phyloP scores from a whole-genome alignment of 768 basidiomycete species.

The Calocera cornea region DNA sequence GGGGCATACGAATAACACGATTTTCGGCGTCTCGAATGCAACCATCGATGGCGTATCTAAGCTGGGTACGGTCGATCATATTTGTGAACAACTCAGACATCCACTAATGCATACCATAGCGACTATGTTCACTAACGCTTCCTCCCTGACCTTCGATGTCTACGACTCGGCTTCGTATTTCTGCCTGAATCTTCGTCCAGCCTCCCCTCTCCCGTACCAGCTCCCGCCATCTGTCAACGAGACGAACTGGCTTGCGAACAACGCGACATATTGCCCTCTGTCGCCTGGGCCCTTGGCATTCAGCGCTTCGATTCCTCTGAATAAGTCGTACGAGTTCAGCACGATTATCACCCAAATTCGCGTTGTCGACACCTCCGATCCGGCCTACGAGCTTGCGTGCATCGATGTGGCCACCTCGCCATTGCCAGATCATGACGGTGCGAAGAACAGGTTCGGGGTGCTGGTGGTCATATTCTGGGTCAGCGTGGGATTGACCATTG shows the following conservation, averaged over 20 bases:
- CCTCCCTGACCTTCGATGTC: slow-evolving; percentile 63
- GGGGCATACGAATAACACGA: neutral
- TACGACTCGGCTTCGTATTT: slow-evolving; percentile 59
- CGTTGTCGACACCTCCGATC: slow-evolving; percentile 64
- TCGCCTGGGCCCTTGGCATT: slow-evolving; percentile 68
- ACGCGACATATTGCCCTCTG: slow-evolving; percentile 58
- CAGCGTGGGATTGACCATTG: slow-evolving; percentile 56
- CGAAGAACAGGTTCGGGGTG: slow-evolving; percentile 41
- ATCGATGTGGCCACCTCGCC: slow-evolving; percentile 67
- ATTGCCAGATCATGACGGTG: slow-evolving; percentile 30
- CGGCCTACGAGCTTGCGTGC: slow-evolving; percentile 69
- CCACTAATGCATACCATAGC: slow-evolving; percentile 30
- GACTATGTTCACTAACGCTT: slow-evolving; percentile 74
- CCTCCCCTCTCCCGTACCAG: slow-evolving; percentile 46
- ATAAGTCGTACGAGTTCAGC: slow-evolving; percentile 53
- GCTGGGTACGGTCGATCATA: neutral
- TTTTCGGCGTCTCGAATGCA: neutral
- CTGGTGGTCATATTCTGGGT: slow-evolving; percentile 59
- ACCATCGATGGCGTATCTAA: neutral
- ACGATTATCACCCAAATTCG: slow-evolving; percentile 74
- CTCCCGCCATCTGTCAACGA: slow-evolving; percentile 24
- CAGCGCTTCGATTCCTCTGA: slow-evolving; percentile 50
- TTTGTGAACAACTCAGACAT: neutral
- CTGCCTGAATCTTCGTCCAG: slow-evolving; percentile 65
- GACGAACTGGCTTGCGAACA: slow-evolving; percentile 20